Base-by-base conservation (phyloP, 768 basidiomycete species). In the Suillus luteus region DNA sequence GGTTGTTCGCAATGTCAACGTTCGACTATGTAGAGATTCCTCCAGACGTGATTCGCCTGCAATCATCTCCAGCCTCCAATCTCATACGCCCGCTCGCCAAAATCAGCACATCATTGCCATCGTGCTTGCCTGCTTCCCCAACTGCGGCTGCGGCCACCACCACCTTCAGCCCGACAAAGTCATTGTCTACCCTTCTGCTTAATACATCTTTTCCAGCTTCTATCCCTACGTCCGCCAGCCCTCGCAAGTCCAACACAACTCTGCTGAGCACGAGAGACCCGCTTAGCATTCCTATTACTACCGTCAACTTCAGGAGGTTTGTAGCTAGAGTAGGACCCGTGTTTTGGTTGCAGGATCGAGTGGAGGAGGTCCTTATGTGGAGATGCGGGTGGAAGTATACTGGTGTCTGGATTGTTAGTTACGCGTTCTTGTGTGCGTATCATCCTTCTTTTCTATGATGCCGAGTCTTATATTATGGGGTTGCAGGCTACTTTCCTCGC, bases 281-380 rank as follows among this genome's bases (percentile, higher is more conserved):
- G 0, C 81, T 96, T 5, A 92, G 91, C 1, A 78, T 96, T 4
- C 90, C 87, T 0, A 86, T 88, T 33, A 90, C 88, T 66, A 88
- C 91, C 1, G 84, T 81, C 67, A 93, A 95, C 71, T 95, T 95
- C 70, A 84, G 88, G 66, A 80, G 92, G 27, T 96, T 96, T 64
- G 84, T 95, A 4, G 82, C 86, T 7, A 87, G 83, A 67, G 80
- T 86, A 4, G 92, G 92, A 0, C 89, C 91, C 0, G 77, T 95
- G 8, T 96, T 96, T 70, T 96, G 94, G 95, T 66, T 96, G 22
- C 92, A 93, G 76, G 95, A 97, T 71, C 78, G 95, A 1, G 71
- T 92, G 15, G 95, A 96, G 73, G 95, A 96, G 76, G 81, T 95
- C 3, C 62, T 96, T 4, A 79, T 91, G 66, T 96, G 95, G 95